phyloP scores from a whole-genome alignment of 2,329 filamentous ascomycete genomes.

The Diaporthe citriasiana region DNA sequence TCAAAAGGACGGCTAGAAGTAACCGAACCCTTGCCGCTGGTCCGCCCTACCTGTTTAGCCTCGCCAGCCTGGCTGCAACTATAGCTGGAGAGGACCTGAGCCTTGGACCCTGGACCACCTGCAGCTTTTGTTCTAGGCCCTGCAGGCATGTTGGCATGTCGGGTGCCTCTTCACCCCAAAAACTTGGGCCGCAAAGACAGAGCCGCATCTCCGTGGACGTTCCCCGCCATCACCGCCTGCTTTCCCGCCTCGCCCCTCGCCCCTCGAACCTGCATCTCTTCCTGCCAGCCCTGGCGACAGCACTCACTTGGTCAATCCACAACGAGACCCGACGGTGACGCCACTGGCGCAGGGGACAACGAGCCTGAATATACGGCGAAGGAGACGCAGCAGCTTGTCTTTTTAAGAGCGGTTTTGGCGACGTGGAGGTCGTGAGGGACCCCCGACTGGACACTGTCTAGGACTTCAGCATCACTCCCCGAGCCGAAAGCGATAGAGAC shows the following conservation, averaged over 20 bases:
- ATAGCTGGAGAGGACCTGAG: slow-evolving; percentile 5
- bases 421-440: slow-evolving; percentile 17
- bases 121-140: slow-evolving; percentile 31
- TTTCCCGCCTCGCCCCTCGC: slow-evolving; percentile 18
- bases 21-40: slow-evolving; percentile 9
- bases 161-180: slow-evolving; percentile 6
- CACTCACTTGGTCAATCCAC: slow-evolving; percentile 26
- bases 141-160: slow-evolving; percentile 24
- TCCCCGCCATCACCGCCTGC: slow-evolving; percentile 37
- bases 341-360: slow-evolving; percentile 8
- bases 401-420: slow-evolving; percentile 23
- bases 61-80: not conserved
- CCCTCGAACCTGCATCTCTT: slow-evolving; percentile 5
- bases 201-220: slow-evolving; percentile 30
- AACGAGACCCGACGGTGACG: slow-evolving; percentile 22
- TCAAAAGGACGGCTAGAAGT: not conserved
- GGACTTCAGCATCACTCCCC: slow-evolving; percentile 3
- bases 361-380: not conserved
- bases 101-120: slow-evolving; percentile 27
- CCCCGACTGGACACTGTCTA: slow-evolving; percentile 19
- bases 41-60: slow-evolving; percentile 7
- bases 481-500: not conserved
- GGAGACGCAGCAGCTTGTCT: slow-evolving; percentile 11
- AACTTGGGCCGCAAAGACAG: slow-evolving; percentile 31
- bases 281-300: slow-evolving; percentile 12